Evolutionary conservation across 768 basidiomycete species (phyloP), one percentile per base, ranked within the genome.

Genomic region (Boletus patriciae): DNA sequence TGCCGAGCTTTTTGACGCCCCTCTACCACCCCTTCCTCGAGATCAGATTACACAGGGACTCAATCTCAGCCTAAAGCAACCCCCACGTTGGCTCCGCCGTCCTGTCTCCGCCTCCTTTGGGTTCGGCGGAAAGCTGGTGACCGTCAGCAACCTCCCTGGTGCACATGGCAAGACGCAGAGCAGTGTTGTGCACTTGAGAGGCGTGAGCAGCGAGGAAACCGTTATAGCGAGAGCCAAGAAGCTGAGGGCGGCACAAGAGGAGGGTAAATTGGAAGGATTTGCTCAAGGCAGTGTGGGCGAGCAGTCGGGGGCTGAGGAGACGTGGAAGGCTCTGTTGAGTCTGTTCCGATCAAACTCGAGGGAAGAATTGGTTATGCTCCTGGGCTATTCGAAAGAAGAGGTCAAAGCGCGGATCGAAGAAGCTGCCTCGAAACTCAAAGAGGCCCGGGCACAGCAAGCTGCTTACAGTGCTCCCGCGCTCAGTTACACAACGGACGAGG

Each of bases 61-160:
- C 68, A 90, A 86, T 0, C 77, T 96, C 18, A 92, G 94, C 0
- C 83, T 98, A 60, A 90, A 90, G 68, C 92, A 95, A 65, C 90
- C 94, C n/a, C 96, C 96, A 1, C 95, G 93, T 66, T 98, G 96
- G 97, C 82, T 98, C 15, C 86, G 90, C 36, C 83, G 95, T 19
- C 92, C 96, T 1, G 78, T 82, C 0, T 86, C 88, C 0, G 82
- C 77, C 46, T 86, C 92, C 0, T 98, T 96, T 63, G 96, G 95
- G 0, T 98, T 94, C 62, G 92, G 94, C 4, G 96, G 96, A 29
- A 85, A 88, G 65, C 79, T 99, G 21, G 84, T 91, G 13, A 83
- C 85, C 1, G 85, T 94, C 3, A 83, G 82, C 50, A 96, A 96
- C 69, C 78, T 94, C n/a, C 77, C 82, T 1, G 76, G 76, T 33